Evolutionary conservation across 2,329 filamentous ascomycete species (phyloP).

Genomic region (Cytospora chrysosperma): DNA sequence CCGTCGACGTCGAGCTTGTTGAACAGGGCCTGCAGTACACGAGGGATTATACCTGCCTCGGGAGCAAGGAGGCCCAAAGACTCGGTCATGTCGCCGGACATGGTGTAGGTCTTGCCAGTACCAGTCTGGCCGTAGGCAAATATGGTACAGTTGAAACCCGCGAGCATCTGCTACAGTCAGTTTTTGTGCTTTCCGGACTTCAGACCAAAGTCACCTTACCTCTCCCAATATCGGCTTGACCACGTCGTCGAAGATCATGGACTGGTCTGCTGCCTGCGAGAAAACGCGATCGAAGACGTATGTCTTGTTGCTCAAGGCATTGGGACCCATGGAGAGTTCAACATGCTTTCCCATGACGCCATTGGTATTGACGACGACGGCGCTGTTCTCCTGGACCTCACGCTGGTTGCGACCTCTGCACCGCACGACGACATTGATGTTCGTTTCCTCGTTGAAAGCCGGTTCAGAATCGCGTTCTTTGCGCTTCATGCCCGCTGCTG

Average conservation of each 20-base stretch:
- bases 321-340: constrained; percentile 88
- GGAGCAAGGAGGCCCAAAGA: constrained; percentile 83
- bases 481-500: constrained; percentile 67
- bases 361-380: constrained; percentile 84
- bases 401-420: constrained; percentile 91
- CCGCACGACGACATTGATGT: constrained; percentile 95
- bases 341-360: constrained; percentile 84
- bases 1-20: constrained; percentile 76
- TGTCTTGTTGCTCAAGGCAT: constrained; percentile 89
- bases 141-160: constrained; percentile 96
- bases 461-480: constrained; percentile 82
- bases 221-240: constrained; percentile 91
- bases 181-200: neutral
- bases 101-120: constrained; percentile 98
- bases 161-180: constrained; percentile 66
- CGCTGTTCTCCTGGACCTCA: constrained; percentile 91
- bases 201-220: constrained; percentile 45
- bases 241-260: constrained; percentile 92
- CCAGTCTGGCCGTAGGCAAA: constrained; percentile 98
- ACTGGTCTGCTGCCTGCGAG: constrained; percentile 89
- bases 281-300: constrained; percentile 98
- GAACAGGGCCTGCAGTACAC: constrained; percentile 85
- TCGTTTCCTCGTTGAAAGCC: constrained; percentile 74
- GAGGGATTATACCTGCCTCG: constrained; percentile 90
- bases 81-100: constrained; percentile 96